Conservation (phyloP, 225 moss, liverwort and hornwort genomes). For the Neckera pumila region DNA sequence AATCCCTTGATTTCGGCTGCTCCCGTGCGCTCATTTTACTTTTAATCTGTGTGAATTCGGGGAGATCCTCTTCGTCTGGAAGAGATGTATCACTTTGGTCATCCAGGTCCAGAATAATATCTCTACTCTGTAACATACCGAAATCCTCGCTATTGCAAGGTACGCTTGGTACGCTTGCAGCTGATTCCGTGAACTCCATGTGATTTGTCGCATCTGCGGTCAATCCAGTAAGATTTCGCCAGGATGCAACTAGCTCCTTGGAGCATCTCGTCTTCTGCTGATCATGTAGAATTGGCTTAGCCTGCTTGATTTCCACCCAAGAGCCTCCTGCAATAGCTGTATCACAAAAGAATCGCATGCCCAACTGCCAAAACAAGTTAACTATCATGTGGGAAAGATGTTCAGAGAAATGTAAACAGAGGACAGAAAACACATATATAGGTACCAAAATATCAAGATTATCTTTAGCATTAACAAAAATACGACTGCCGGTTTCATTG, state of each 20-base stretch:
- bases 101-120: conserved; percentile 24
- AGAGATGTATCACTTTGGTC: conserved; percentile 28
- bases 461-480: background rate
- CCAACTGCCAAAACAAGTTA: conserved; percentile 41
- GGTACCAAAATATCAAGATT: background rate
- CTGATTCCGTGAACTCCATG: conserved; percentile 43
- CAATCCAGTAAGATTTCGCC: conserved; percentile 30
- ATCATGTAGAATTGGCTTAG: conserved; percentile 15
- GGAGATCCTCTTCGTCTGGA: conserved; percentile 25
- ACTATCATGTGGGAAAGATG: background rate
- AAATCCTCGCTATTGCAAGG: background rate
- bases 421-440: background rate
- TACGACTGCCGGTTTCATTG: background rate
- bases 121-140: conserved; percentile 7
- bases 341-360: conserved; percentile 66
- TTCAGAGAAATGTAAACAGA: background rate
- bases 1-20: background rate
- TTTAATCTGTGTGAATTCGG: conserved; percentile 10
- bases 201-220: conserved; percentile 46
- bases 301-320: conserved; percentile 45
- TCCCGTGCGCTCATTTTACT: background rate
- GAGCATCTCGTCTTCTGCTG: conserved; percentile 46
- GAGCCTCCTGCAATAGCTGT: conserved; percentile 55
- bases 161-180: background rate
- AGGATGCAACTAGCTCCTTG: conserved; percentile 32